Base-by-base conservation (phyloP, 495 filamentous ascomycete genomes). In the Penicillium manginii region DNA sequence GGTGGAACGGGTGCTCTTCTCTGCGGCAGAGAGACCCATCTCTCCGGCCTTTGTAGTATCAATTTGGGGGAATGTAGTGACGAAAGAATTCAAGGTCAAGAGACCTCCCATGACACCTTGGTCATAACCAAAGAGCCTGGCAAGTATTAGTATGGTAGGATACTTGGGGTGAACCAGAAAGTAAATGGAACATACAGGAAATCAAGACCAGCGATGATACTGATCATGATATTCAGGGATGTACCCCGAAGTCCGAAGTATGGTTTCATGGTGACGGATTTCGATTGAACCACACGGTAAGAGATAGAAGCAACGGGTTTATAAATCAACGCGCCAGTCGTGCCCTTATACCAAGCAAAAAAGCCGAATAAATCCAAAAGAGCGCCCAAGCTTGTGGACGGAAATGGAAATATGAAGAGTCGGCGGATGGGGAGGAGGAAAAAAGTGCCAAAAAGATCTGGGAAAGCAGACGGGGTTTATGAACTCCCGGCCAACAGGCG, bases 201-300 rank as follows among this genome's bases (percentile, higher is more conserved):
- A 73, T 89, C 87, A 48, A 86, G 80, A 66, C 87, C 87, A 57
- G 87, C 87, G 58, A 90, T 82, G 5, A 84, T 71, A 55, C 84
- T 86, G 54, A 91, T 84, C 60, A 84, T 85, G 62, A 85, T 79
- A 62, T 89, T 88, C 46, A 91, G 82, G 71, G 73, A 74, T 26
- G 78, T 71, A 73, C 88, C 88, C 56, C 79, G 78, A 58, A 90
- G 81, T 64, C 88, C 88, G 53, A 88, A 84, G 63, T 81, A 89
- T 14, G 57, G 59, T 50, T 67, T 64, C 63, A 69, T 69, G 31
- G 40, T 60, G 64, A 55, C 57, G 51, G 47, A 6, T 53, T 23
- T 22, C 10, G 42, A 17, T 48, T 21, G 23, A 35, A 22, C 15
- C 19, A 15, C 23, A 29, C 12, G 32, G 26, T 9, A 22, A 39